Base-by-base conservation (phyloP, 768 basidiomycete species). In the Clavulina sp. region DNA sequence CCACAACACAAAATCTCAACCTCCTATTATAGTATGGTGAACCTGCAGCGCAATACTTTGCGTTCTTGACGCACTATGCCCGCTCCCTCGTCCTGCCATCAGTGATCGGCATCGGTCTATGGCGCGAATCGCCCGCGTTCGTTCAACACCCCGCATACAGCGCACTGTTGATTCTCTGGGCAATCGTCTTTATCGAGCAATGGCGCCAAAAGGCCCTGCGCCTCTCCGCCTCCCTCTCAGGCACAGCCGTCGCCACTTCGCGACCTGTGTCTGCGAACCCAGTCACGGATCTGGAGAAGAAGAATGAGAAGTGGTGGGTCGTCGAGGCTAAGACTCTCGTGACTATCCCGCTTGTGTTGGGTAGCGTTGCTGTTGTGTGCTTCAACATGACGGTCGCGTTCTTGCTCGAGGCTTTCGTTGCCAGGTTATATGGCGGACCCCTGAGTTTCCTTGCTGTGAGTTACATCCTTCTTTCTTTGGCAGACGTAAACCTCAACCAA, bases 311-410 rank as follows among this genome's bases (percentile, higher is more conserved):
- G 9, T 46, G 43, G 43, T 46, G 43, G 43, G 26, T 16, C 9
- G 26, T 24, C 13, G 43, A 46, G 24, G 16, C 26, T 13, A 46
- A 46, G 26, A 26, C 43, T 46, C 13, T 24, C 9, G 13, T 46
- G 43, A 13, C 43, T 26, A 16, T 46, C 26, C 43, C 43, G 16
- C 24, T 13, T 9, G 26, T 46, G 9, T 16, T 16, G 26, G 9
- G 13, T 13, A 24, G 13, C 13, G 24, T 46, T 26, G 13, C 26
- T 24, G 13, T 46, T 24, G 43, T 46, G 13, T 9, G 43, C 13
- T 46, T 46, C 43, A 46, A 46, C 26, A 46, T 46, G 43, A 13
- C 43, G 9, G 24, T 46, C 26, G 43, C 43, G 16, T 46, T 46
- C 43, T 9, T 46, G 9, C 24, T 46, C 9, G 43, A 46, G 26